Evolutionary conservation across 2,329 filamentous ascomycete species (phyloP).

Genomic region (Chrysoporthe austroafricana): DNA sequence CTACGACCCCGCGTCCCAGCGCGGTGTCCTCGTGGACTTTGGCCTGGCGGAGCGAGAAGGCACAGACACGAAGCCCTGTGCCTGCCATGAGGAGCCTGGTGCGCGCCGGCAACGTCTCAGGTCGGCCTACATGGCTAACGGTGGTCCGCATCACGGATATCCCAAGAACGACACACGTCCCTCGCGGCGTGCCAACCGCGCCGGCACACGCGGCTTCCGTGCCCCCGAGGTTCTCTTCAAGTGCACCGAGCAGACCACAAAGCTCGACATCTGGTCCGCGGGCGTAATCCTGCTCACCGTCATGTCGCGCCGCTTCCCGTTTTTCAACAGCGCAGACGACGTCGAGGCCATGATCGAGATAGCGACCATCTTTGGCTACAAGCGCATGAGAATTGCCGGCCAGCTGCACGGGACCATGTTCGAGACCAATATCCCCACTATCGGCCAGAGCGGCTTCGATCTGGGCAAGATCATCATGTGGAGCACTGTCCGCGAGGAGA

Average conservation of each 20-base stretch:
- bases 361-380: constrained; percentile 87
- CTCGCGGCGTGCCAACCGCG: constrained; percentile 88
- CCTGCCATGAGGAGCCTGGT: constrained; percentile 71
- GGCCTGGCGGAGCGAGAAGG: constrained; percentile 89
- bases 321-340: constrained; percentile 98
- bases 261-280: constrained; percentile 96
- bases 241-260: constrained; percentile 90
- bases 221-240: constrained; percentile 97
- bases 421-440: constrained; percentile 89
- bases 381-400: constrained; percentile 81
- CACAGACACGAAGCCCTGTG: constrained; percentile 76
- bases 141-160: constrained; percentile 66
- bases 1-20: constrained; percentile 78
- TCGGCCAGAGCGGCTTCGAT: constrained; percentile 81
- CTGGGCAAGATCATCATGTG: constrained; percentile 94
- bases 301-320: constrained; percentile 88
- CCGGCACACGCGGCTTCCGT: constrained; percentile 92
- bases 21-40: constrained; percentile 96
- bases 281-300: constrained; percentile 98
- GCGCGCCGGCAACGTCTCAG: constrained; percentile 65
- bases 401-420: constrained; percentile 88
- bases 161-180: constrained; percentile 88
- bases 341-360: constrained; percentile 98
- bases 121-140: constrained; percentile 60
- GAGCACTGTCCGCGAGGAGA: constrained; percentile 76